These are phyloP conservation scores for Citropsis articulata DNA, from an alignment of 345 rosid genomes.

Conservation along the genomic window DNA sequence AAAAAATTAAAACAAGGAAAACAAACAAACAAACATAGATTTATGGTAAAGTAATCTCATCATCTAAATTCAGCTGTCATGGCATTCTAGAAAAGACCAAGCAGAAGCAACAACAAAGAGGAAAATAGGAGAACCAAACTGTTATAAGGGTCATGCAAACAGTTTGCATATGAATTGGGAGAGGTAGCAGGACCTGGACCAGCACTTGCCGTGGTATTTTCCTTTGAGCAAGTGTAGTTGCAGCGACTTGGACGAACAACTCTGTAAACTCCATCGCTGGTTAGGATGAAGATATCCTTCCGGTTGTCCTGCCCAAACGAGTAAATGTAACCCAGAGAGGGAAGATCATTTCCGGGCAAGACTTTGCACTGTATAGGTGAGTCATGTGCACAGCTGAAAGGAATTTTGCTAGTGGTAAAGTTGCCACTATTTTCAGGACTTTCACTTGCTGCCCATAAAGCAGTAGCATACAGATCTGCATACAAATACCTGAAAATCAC, in stretches of 20 bases:
- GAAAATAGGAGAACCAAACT: conserved; percentile 31
- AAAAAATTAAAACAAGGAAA: not conserved
- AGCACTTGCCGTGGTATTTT: conserved; percentile 36
- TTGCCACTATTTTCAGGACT: conserved; percentile 71
- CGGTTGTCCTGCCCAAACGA: conserved; percentile 82
- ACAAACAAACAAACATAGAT: too few relatives aligned
- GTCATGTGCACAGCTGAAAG: conserved; percentile 63
- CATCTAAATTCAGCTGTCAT: not conserved
- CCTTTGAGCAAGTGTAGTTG: conserved; percentile 71
- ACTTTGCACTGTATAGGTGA: conserved; percentile 66
- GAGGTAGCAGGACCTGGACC: conserved; percentile 42
- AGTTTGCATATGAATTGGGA: conserved; percentile 40
- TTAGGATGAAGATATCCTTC: conserved; percentile 66
- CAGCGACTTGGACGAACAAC: conserved; percentile 84
- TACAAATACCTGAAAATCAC: conserved; percentile 66
- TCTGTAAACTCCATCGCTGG: conserved; percentile 74
- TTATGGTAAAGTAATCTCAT: not conserved
- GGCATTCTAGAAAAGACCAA: conserved; percentile 24
- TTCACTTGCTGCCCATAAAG: conserved; percentile 71
- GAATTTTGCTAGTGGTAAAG: conserved; percentile 47
- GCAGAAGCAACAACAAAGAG: conserved; percentile 39
- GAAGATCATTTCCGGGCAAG: conserved; percentile 48
- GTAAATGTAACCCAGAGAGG: conserved; percentile 65
- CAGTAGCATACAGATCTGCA: conserved; percentile 73
- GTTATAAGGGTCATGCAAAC: conserved; percentile 1